phyloP scores from a whole-genome alignment of 2,329 filamentous ascomycete species.

The Teratosphaeria epicoccoides region DNA sequence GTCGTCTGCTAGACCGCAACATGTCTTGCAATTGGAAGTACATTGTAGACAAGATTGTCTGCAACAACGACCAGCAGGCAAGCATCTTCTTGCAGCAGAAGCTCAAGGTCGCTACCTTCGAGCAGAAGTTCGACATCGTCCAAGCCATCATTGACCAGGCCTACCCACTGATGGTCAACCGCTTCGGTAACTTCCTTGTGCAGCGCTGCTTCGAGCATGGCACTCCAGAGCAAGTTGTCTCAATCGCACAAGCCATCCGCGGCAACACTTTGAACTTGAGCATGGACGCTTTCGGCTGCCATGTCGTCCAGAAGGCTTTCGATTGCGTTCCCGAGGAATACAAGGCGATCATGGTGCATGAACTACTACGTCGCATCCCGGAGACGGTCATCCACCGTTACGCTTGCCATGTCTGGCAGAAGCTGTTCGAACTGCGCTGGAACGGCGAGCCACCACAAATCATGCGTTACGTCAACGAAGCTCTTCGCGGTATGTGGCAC shows the following conservation, averaged over 20 bases:
- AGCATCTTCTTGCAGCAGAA: conserved; percentile 99
- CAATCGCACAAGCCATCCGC: conserved; percentile 87
- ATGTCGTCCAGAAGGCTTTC: conserved; percentile 97
- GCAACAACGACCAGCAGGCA: conserved; percentile 97
- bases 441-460: conserved; percentile 89
- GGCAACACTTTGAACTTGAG: conserved; percentile 89
- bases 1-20: conserved; percentile 85
- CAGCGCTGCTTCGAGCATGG: conserved; percentile 99
- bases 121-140: conserved; percentile 96
- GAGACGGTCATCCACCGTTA: conserved; percentile 98
- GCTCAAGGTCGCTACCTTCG: conserved; percentile 86
- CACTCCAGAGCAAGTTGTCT: conserved; percentile 83
- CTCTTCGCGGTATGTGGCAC: conserved; percentile 94
- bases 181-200: conserved; percentile 96
- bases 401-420: conserved; percentile 98
- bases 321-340: conserved; percentile 96
- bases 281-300: conserved; percentile 97
- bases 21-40: conserved; percentile 99
- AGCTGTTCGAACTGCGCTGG: conserved; percentile 96
- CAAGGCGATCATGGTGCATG: conserved; percentile 98
- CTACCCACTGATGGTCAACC: conserved; percentile 93
- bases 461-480: conserved; percentile 97
- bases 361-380: conserved; percentile 85
- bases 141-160: conserved; percentile 92
- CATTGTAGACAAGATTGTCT: conserved; percentile 98